Percentiles rank a stretch among this genome's conserved stretches.
Conservation (phyloP, 2,329 filamentous ascomycete genomes). For the Clarireedia sp. region DNA sequence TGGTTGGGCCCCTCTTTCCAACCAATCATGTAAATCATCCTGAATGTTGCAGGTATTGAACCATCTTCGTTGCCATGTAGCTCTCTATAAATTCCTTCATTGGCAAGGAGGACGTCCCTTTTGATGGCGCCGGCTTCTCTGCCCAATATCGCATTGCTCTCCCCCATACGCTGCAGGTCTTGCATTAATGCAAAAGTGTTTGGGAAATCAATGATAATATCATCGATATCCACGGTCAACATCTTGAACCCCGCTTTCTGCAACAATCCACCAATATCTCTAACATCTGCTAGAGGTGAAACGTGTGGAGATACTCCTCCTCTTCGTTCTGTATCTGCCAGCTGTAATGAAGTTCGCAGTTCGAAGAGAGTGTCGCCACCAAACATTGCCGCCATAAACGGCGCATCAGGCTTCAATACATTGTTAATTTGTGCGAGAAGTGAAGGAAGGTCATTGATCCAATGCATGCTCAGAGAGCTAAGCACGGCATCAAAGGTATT, state of each 20-base stretch:
- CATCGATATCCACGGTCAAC: slow-evolving; percentile 93
- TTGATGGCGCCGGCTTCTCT: slow-evolving; percentile 71
- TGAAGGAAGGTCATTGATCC: slow-evolving; percentile 93
- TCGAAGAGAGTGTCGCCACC: slow-evolving; percentile 93
- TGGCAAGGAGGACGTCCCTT: slow-evolving; percentile 78
- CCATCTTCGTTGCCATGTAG: slow-evolving; percentile 78
- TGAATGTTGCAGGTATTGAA: slow-evolving; percentile 79
- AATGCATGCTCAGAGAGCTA: slow-evolving; percentile 84
- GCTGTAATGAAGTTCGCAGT: slow-evolving; percentile 83
- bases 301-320: slow-evolving; percentile 91
- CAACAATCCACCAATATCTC: slow-evolving; percentile 81
- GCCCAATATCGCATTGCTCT: slow-evolving; percentile 82
- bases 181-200: slow-evolving; percentile 85
- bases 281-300: slow-evolving; percentile 84
- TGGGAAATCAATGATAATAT: slow-evolving; percentile 92
- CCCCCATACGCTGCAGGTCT: slow-evolving; percentile 93
- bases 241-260: slow-evolving; percentile 88
- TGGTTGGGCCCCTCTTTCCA: slow-evolving; percentile 85
- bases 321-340: slow-evolving; percentile 81
- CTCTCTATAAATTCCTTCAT: slow-evolving; percentile 79
- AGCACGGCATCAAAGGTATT: slow-evolving; percentile 83
- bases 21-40: slow-evolving; percentile 97
- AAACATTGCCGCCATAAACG: slow-evolving; percentile 94
- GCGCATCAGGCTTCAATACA: slow-evolving; percentile 79
- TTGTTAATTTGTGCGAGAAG: slow-evolving; percentile 78